Evolutionary conservation across 2,329 filamentous ascomycete species (phyloP).

Genomic region (Corniculantispora saksenae): DNA sequence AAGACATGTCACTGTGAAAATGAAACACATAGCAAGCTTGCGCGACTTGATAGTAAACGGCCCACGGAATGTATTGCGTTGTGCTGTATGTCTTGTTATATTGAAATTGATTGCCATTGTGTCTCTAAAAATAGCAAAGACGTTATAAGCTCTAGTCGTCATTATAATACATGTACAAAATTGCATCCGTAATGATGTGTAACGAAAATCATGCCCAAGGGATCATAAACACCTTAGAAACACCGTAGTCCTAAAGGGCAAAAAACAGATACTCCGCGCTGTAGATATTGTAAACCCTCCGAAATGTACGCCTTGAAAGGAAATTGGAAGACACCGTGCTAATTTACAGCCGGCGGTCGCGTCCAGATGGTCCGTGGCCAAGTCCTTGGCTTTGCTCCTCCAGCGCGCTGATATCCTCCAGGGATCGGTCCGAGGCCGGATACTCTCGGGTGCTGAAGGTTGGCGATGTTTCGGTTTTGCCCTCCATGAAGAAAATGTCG

Average conservation of each 20-base stretch:
- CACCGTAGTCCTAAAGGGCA: not conserved
- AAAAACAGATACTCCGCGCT: not conserved
- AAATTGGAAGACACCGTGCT: not conserved
- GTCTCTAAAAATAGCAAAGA: not conserved
- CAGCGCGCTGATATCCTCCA: conserved; percentile 33
- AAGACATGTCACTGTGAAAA: not conserved
- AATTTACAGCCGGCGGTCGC: not conserved
- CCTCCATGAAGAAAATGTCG: conserved; percentile 40
- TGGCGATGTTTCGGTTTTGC: conserved; percentile 26
- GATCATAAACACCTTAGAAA: not conserved
- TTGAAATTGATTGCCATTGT: not conserved
- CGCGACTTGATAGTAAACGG: not conserved
- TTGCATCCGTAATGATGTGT: conserved; percentile 1
- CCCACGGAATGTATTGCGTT: not conserved
- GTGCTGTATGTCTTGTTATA: not conserved
- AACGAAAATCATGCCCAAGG: not conserved
- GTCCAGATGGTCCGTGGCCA: conserved; percentile 15
- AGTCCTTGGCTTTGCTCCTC: conserved; percentile 35
- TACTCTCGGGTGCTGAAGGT: conserved; percentile 26
- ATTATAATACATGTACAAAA: conserved; percentile 4
- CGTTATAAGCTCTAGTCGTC: not conserved
- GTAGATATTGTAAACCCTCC: not conserved
- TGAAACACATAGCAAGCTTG: not conserved
- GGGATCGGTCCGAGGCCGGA: conserved; percentile 25
- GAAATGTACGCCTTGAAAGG: conserved; percentile 11